Conservation (phyloP, 257 asterid genomes). For the Solanum paucissectum region DNA sequence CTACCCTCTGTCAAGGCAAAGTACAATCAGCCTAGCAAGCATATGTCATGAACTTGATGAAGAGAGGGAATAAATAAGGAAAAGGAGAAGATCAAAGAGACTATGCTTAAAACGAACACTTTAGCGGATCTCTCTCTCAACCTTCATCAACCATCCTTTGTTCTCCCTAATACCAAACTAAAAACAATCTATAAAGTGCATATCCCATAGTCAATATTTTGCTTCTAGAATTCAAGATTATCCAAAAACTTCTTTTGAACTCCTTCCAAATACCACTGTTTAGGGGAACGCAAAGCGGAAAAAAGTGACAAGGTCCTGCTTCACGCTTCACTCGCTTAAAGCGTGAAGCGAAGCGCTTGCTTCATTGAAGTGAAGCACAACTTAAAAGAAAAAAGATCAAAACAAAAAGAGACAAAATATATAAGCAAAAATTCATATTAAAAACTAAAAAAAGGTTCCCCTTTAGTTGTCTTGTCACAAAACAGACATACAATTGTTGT, state of each 20-base stretch:
- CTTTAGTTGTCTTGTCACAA: not conserved
- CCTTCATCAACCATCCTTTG: not conserved
- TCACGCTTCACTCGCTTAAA: too few relatives aligned
- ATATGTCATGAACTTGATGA: not conserved
- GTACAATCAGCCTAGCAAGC: not conserved
- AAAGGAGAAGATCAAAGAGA: not conserved
- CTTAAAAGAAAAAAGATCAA: not conserved
- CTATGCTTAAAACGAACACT: not conserved
- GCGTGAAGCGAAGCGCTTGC: too few relatives aligned
- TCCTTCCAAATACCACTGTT: not conserved
- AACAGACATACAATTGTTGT: not conserved
- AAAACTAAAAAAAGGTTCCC: not conserved
- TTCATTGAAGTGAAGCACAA: not conserved
- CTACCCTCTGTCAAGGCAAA: constrained; percentile 28
- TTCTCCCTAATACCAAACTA: not conserved
- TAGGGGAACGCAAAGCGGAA: not conserved
- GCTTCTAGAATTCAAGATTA: not conserved
- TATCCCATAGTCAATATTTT: not conserved
- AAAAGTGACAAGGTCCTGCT: not conserved
- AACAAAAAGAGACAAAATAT: not conserved
- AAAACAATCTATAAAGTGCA: not conserved
- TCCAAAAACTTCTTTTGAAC: not conserved
- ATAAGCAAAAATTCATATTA: not conserved
- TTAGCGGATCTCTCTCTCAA: not conserved
- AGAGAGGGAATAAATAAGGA: not conserved